Base-by-base conservation (phyloP, 495 filamentous ascomycete species). In the Hypoxylon lenormandii region DNA sequence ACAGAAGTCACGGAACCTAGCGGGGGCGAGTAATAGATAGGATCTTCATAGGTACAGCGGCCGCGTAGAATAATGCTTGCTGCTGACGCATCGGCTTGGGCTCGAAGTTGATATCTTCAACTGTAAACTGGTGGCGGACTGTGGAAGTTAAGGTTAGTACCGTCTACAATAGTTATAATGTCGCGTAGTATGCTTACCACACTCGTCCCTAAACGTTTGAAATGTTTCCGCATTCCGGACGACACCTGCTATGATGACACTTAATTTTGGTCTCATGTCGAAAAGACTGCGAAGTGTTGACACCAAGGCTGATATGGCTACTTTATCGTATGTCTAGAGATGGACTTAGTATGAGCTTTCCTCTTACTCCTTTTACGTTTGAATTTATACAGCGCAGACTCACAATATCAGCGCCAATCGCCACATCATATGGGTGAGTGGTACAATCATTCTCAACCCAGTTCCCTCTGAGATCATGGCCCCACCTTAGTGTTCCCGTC, bases 11-110 rank as follows among this genome's bases (percentile, higher is more conserved):
- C 16, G 10, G 16, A 1, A 21, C 15, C 42, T 45, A 45, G 7
- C 3, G 4, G 21, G 46, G 47, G n/a, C 67, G 15, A 43, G 60
- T 64, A 12, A 78, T 74, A 18, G 60, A 60, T 23, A 80, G 53
- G 10, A 81, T 84, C 28, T 72, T 75, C 18, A 88, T 85, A 0
- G 85, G 83, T 7, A 84, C 79, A 13, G 71, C 74, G 0, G 82
- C 84, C 22, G 82, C 78, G 65, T 88, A 82, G 65, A 88, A 89
- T 64, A 88, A 86, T 0, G 86, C 82, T 3, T 74, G 84, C 59
- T 88, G 87, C n/a, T 81, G 68, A 38, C 81, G 78, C 36, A 78
- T 71, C 0, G 77, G 46, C 11, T 79, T 79, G 7, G 80, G 81
- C 45, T 82, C 66, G 43, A 85, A 84, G 0, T 76, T 60, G 2